Percentiles rank a stretch among this genome's conserved stretches.
Evolutionary conservation across 2,329 filamentous ascomycete genomes (phyloP).

Genomic region (Ceratocystis cubensis): DNA sequence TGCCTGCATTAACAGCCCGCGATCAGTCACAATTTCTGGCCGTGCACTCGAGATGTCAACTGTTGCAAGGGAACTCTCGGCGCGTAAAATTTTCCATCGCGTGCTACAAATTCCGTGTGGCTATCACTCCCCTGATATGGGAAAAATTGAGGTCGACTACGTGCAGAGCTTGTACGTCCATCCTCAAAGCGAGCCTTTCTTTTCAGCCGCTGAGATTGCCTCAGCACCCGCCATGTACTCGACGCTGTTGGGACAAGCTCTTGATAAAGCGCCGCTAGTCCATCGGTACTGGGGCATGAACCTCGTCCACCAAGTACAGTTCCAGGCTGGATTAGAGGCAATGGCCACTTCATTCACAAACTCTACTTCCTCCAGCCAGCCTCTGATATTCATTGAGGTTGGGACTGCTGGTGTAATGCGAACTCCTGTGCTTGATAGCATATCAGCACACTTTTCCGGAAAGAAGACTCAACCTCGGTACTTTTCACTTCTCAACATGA

Average conservation of each 20-base stretch:
- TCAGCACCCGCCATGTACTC: conserved; percentile 31
- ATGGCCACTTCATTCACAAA: conserved; percentile 26
- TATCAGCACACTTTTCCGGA: conserved; percentile 23
- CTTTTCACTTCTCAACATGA: conserved; percentile 16
- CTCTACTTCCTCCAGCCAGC: conserved; percentile 21
- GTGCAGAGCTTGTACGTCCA: conserved; percentile 5
- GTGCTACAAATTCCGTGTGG: conserved; percentile 31
- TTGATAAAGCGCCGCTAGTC: conserved; percentile 23
- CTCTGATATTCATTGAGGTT: conserved; percentile 32
- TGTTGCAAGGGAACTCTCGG: conserved; percentile 28
- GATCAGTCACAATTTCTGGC: conserved; percentile 35
- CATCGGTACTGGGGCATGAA: conserved; percentile 37
- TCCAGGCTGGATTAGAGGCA: conserved; percentile 30
- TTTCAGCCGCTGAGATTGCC: neutral
- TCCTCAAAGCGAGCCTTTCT: neutral
- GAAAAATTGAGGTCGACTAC: conserved; percentile 30
- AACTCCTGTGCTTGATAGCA: conserved; percentile 31
- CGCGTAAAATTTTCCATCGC: conserved; percentile 28
- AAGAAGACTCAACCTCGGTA: conserved; percentile 12
- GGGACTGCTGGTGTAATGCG: conserved; percentile 31
- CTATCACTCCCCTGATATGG: conserved; percentile 38
- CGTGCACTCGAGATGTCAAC: conserved; percentile 26
- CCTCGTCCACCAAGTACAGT: conserved; percentile 35
- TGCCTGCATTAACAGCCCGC: conserved; percentile 36
- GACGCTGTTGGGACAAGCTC: conserved; percentile 28